phyloP scores from a whole-genome alignment of 164 flowering plant genomes.

The Stephania japonica region DNA sequence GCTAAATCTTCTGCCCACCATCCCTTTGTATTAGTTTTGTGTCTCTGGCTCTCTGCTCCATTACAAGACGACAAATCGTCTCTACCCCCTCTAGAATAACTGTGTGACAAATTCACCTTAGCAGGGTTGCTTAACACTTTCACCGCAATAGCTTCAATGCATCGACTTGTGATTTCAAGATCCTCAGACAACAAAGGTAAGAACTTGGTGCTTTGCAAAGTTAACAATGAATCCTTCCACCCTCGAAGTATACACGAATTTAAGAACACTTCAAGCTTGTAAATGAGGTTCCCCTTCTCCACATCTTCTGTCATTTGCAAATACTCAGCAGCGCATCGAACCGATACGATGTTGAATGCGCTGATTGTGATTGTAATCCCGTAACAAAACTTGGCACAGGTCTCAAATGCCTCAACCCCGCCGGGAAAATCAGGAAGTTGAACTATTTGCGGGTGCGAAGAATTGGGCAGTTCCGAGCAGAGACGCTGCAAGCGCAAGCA shows the following conservation, averaged over 20 bases:
- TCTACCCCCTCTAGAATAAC: conserved; percentile 48
- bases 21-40: conserved; percentile 27
- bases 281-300: conserved; percentile 81
- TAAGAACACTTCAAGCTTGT: conserved; percentile 81
- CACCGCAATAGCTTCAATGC: conserved; percentile 69
- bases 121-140: conserved; percentile 45
- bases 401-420: conserved; percentile 82
- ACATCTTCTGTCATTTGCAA: conserved; percentile 91
- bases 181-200: conserved; percentile 66
- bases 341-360: conserved; percentile 72
- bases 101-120: conserved; percentile 50
- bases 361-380: conserved; percentile 92
- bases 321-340: conserved; percentile 84
- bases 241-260: conserved; percentile 84
- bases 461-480: conserved; percentile 51
- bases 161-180: conserved; percentile 72
- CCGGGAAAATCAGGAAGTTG: conserved; percentile 85
- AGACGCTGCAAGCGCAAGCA: conserved; percentile 59
- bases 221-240: conserved; percentile 78
- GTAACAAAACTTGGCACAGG: conserved; percentile 93
- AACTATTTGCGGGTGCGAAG: conserved; percentile 49
- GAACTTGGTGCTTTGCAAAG: conserved; percentile 66
- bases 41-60: conserved; percentile 45
- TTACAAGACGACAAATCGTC: conserved; percentile 47
- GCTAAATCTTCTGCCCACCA: conserved; percentile 97